Evolutionary conservation across 352 stramenopile species (phyloP).

Genomic region (Aphanomyces stellatus): DNA sequence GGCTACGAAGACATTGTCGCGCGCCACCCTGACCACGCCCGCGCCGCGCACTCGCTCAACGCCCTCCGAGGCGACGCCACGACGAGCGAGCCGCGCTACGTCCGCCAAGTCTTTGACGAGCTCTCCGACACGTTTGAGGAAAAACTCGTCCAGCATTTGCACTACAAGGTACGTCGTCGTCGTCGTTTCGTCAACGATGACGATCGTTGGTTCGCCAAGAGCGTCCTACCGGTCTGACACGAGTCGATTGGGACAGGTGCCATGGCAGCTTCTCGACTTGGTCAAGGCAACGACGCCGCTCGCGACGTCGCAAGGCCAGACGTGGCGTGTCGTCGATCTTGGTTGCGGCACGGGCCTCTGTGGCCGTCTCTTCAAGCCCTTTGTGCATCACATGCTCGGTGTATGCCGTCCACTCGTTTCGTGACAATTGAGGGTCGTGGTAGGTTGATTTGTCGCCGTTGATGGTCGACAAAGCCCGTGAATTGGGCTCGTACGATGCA

Average conservation of each 20-base stretch:
- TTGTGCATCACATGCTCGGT: conserved; percentile 44
- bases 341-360: conserved; percentile 75
- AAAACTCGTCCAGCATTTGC: conserved; percentile 65
- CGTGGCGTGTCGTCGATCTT: conserved; percentile 45
- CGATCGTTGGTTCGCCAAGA: neutral
- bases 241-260: conserved; percentile 13
- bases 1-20: conserved; percentile 44
- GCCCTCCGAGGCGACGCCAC: conserved; percentile 42
- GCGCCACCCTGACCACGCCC: conserved; percentile 33
- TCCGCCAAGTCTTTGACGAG: conserved; percentile 70
- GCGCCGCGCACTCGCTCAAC: conserved; percentile 52
- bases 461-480: conserved; percentile 72
- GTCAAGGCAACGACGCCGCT: conserved; percentile 36
- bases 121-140: conserved; percentile 73
- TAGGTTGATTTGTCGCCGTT: conserved; percentile 71
- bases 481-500: conserved; percentile 56
- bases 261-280: conserved; percentile 65
- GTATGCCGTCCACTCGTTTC: conserved; percentile 21
- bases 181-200: neutral
- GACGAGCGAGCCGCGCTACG: conserved; percentile 51
- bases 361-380: conserved; percentile 49
- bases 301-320: conserved; percentile 19
- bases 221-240: neutral
- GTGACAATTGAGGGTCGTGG: conserved; percentile 11
- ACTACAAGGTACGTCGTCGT: conserved; percentile 45